Evolutionary conservation across 805 yeast genomes (phyloP), one percentile per base, ranked within the genome.

Genomic region (Clavispora phyllophila): DNA sequence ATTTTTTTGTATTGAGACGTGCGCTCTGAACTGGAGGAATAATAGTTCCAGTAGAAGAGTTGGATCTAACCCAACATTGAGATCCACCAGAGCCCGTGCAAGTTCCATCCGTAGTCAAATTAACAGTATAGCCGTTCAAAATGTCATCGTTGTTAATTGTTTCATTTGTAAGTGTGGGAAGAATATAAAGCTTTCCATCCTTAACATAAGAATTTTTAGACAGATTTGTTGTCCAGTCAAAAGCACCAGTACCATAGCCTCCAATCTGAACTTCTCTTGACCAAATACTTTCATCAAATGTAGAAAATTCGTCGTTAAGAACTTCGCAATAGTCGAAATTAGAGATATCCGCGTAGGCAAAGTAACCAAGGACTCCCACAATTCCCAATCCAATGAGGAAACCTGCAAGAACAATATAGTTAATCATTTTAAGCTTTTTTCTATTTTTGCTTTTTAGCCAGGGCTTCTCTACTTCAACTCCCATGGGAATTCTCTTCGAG

Each of bases 21-120:
- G 36, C 36, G 13, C 36, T 33, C n/a, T 33, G 36, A 33, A 33
- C 25, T 2, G 36, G 36, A 3, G 36, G 36, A 33, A 33, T 33
- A 5, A 33, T 33, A 3, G 36, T 13, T 12, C 24, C 24, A 4
- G 25, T 19, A 3, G 36, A 13, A 17, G 23, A 14, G 18, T 33
- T 33, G 7, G 36, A 33, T 12, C 24, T 19, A 4, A 33, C 24
- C 36, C 36, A 33, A 20, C 36, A 33, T n/a, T 33, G 24, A 19
- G 36, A 33, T 4, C 13, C 23, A 6, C 36, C 36, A 20, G 25
- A 19, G 9, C 36, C 36, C 19, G 36, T 33, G 14, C 36, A 33
- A 4, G 36, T 33, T 13, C 36, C 36, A n/a, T 33, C 36, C 4
- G 36, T 19, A 8, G 36, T 33, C 5, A 33, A 17, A 20, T 33